A percentile compares a stretch with the other conserved stretches of the same genome.
Conservation (phyloP, 495 filamentous ascomycete species). For the Rusavskia elegans region DNA sequence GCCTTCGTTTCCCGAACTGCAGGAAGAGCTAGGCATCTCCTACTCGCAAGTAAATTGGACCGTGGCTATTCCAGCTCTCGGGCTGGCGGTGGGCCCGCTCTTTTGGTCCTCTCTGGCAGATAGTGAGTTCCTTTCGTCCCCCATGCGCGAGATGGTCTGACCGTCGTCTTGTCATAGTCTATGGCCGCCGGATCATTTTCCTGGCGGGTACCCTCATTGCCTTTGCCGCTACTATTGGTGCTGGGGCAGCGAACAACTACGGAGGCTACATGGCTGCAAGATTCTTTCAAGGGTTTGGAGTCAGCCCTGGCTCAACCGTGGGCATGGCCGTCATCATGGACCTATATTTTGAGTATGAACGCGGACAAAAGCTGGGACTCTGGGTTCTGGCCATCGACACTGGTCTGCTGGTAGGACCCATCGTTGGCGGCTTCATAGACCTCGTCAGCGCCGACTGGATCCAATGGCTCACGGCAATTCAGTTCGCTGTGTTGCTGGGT, state of each 20-base stretch:
- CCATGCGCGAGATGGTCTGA: background rate
- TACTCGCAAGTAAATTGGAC: slow-evolving; percentile 47
- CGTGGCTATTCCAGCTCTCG: slow-evolving; percentile 43
- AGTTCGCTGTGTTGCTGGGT: slow-evolving; percentile 35
- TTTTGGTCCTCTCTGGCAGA: slow-evolving; percentile 43
- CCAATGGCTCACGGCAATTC: slow-evolving; percentile 41
- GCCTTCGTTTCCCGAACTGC: slow-evolving; percentile 37
- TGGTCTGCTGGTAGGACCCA: slow-evolving; percentile 38
- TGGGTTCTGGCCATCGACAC: slow-evolving; percentile 46
- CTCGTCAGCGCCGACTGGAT: slow-evolving; percentile 37
- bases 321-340: slow-evolving; percentile 39
- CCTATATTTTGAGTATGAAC: slow-evolving; percentile 45
- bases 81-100: slow-evolving; percentile 39
- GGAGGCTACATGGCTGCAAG: slow-evolving; percentile 40
- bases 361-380: slow-evolving; percentile 43
- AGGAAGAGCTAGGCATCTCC: slow-evolving; percentile 30
- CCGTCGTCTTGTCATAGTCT: slow-evolving; percentile 13
- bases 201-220: slow-evolving; percentile 38
- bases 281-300: slow-evolving; percentile 48
- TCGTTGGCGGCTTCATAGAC: slow-evolving; percentile 41
- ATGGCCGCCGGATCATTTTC: slow-evolving; percentile 38
- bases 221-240: slow-evolving; percentile 34
- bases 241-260: slow-evolving; percentile 29
- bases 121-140: slow-evolving; percentile 5
- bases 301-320: slow-evolving; percentile 40